Percentiles rank a stretch among this genome's conserved stretches.
Evolutionary conservation across 371 early-diverging fungal species (phyloP).

Genomic region (Batkoa obscura): DNA sequence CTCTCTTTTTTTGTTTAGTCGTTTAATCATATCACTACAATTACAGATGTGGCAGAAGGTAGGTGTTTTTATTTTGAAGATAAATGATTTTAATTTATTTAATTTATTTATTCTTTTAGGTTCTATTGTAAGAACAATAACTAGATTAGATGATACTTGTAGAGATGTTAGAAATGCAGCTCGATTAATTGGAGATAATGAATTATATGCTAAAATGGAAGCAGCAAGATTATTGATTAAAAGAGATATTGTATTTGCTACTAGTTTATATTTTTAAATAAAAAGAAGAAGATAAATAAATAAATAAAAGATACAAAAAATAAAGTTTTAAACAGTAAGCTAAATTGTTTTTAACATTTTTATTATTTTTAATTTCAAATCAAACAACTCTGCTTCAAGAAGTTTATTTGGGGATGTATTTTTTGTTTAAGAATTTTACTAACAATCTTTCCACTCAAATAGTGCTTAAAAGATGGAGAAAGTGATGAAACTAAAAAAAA

Average conservation of each 20-base stretch:
- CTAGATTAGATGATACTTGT: slow-evolving; percentile 92
- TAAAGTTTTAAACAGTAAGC: too few species aligned
- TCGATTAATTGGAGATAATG: slow-evolving; percentile 83
- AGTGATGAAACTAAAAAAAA: too few species aligned
- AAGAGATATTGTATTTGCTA: slow-evolving; percentile 98
- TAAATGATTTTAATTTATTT: too few species aligned
- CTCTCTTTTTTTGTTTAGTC: slow-evolving; percentile 16
- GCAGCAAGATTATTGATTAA: slow-evolving; percentile 79
- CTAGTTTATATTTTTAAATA: slow-evolving; percentile 34
- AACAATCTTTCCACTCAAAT: too few species aligned
- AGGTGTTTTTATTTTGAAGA: slow-evolving; percentile 3
- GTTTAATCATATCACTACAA: slow-evolving; percentile 83
- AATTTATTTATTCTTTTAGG: slow-evolving; percentile 19
- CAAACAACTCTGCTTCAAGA: too few species aligned
- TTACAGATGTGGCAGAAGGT: slow-evolving; percentile 92
- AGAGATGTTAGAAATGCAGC: slow-evolving; percentile 90
- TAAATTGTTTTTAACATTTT: too few species aligned
- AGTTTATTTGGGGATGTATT: too few species aligned
- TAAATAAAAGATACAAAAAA: too few species aligned
- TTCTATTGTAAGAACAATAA: slow-evolving; percentile 93
- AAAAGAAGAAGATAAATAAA: too few species aligned
- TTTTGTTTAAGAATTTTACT: too few species aligned
- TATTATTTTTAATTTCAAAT: too few species aligned
- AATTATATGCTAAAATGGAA: slow-evolving; percentile 88
- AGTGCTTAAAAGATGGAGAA: too few species aligned